Base-by-base conservation (phyloP, 2,329 filamentous ascomycete species). In the Zalaria obscura region DNA sequence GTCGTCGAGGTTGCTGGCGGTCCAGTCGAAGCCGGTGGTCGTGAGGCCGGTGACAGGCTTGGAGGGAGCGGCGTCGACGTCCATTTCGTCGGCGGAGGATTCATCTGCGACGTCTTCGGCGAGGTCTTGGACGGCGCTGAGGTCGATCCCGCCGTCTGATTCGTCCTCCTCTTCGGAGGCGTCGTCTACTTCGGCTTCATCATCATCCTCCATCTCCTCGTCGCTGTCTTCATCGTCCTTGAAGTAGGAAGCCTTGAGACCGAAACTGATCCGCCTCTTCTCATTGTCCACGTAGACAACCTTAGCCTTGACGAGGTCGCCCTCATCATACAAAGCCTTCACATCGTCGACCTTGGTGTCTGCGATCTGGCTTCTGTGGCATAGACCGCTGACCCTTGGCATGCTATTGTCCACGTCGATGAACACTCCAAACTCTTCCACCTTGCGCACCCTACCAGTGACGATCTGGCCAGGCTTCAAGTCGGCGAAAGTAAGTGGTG, bases 341-440 rank as follows among this genome's bases (percentile, higher is more conserved):
- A 88, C 83, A 64, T 96, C 84, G 40, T 83, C 73, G 25, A 95
- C 78, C 4, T 73, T 66, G 52, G 80, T 79, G 50, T 94, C 86
- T 0, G 91, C 88, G 73, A 98, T 87, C 58, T 98, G 81, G 48
- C 79, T 89, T 47, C 83, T 77, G 60, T 98, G 91, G 59, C 89
- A 96, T 6, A 98, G 72, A 47, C 91, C 91, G 51, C 89, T 93
- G 47, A 98, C 77, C 51, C 93, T 93, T 42, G 76, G 72, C 31
- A 55, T 53, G 4, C 88, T 93, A 45, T 82, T 78, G 59, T 95
- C 86, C 18, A 98, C 69, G 35, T 93, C 76, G 51, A 98, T 83
- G 59, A 98, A 98, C 4, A 89, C 89, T 49, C 91, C 91, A 58
- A 88, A 98, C 28, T 94, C 83, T 55, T 93, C 85, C 2, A 96